Conservation (phyloP, 2,329 filamentous ascomycete genomes). For the Exophiala xenobiotica region DNA sequence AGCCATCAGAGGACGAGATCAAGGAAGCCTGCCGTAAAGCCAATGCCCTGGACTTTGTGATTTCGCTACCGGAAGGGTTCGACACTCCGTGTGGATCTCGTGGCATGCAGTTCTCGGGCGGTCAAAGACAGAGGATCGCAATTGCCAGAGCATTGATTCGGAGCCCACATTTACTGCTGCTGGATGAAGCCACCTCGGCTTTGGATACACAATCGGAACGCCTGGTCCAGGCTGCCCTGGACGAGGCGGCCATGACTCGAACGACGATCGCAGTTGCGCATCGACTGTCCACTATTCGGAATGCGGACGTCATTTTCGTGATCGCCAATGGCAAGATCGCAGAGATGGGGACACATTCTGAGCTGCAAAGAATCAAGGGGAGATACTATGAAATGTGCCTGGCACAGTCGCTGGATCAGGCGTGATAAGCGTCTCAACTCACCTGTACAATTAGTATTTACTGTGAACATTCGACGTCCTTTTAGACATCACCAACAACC, state of each 20-base stretch:
- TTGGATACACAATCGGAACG: conserved; percentile 41
- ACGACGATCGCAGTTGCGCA: conserved; percentile 41
- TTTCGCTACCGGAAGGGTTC: conserved; percentile 40
- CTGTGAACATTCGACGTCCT: too few relatives aligned
- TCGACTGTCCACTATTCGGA: conserved; percentile 40
- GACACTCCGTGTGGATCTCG: conserved; percentile 37
- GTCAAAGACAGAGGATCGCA: conserved; percentile 45
- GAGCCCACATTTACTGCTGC: conserved; percentile 36
- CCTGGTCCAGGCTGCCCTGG: conserved; percentile 36
- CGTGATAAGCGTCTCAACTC: conserved; percentile 2
- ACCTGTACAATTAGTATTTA: not conserved
- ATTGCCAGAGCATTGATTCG: conserved; percentile 45
- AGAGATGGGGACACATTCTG: conserved; percentile 43
- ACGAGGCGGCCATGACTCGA: conserved; percentile 32
- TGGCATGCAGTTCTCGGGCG: conserved; percentile 40
- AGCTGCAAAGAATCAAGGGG: conserved; percentile 40
- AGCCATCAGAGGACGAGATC: conserved; percentile 35
- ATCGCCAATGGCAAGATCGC: conserved; percentile 41
- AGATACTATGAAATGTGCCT: conserved; percentile 40
- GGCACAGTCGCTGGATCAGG: conserved; percentile 30
- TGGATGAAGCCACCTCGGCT: conserved; percentile 47
- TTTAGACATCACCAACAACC: too few relatives aligned
- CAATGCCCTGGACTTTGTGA: conserved; percentile 41
- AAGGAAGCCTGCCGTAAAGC: conserved; percentile 38
- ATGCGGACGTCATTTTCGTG: conserved; percentile 42